Evolutionary conservation across 208 protist species (phyloP).

Genomic region (Acanthamoeba royreba): DNA sequence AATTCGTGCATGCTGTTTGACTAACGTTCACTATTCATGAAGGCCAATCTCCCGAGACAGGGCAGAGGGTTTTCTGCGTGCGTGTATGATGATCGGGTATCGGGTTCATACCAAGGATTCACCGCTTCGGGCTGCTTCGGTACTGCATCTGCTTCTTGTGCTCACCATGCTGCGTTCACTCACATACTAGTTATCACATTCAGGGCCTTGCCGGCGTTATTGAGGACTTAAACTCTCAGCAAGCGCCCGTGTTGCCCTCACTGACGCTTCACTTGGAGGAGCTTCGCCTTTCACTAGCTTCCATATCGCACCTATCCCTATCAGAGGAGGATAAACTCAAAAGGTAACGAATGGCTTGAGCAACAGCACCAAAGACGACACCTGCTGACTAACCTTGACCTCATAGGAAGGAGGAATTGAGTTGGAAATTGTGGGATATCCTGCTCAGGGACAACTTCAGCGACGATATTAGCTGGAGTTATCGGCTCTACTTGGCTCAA

Average conservation of each 20-base stretch:
- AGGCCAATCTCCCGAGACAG: not conserved
- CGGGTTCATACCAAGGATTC: not conserved
- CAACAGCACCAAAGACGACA: too few relatives aligned
- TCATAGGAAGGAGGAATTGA: constrained; percentile 15
- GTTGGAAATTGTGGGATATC: not conserved
- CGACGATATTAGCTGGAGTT: not conserved
- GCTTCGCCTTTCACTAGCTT: not conserved
- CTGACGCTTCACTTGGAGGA: not conserved
- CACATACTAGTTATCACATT: not conserved
- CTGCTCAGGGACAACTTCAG: constrained; percentile 8
- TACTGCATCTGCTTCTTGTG: too few relatives aligned
- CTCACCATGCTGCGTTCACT: too few relatives aligned
- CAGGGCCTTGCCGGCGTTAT: not conserved
- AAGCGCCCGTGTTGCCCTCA: not conserved
- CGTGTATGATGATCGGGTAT: not conserved
- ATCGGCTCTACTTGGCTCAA: not conserved
- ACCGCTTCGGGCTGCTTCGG: not conserved
- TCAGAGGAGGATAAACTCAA: not conserved
- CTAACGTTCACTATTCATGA: not conserved
- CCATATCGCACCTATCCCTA: not conserved
- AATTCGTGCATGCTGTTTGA: not conserved
- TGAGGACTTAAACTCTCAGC: not conserved
- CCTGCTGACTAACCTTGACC: too few relatives aligned
- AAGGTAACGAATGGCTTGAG: too few relatives aligned
- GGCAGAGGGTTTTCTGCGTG: not conserved